phyloP scores from a whole-genome alignment of 148 eudicot genomes.

The Chenopodium quinoa region DNA sequence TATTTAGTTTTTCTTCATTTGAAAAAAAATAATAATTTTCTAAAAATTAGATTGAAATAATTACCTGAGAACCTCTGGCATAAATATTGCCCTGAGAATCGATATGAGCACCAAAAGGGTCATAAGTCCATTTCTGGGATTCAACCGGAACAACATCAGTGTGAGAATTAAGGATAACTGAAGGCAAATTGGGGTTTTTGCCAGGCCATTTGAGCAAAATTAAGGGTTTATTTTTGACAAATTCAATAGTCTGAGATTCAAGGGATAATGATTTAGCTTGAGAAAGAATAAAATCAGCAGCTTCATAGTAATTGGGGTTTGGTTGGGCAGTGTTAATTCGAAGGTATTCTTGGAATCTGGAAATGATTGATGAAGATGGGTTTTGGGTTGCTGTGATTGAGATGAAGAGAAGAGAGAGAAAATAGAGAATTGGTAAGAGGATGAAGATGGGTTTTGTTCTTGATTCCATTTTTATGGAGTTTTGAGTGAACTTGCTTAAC shows the following conservation, averaged over 20 bases:
- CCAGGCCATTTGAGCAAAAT: constrained; percentile 85
- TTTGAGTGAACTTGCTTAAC: neutral
- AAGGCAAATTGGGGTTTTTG: constrained; percentile 47
- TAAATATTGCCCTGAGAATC: constrained; percentile 54
- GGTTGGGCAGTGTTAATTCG: constrained; percentile 89
- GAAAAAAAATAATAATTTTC: too few relatives aligned
- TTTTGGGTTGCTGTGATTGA: constrained; percentile 8
- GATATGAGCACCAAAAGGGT: constrained; percentile 68
- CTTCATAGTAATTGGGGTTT: constrained; percentile 60
- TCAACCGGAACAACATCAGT: constrained; percentile 97
- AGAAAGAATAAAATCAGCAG: constrained; percentile 60
- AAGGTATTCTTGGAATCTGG: constrained; percentile 79
- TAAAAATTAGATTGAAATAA: neutral
- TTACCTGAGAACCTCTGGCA: constrained; percentile 85
- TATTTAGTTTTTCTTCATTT: too few relatives aligned
- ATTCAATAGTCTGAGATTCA: constrained; percentile 58
- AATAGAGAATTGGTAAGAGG: neutral
- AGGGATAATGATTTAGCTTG: constrained; percentile 65
- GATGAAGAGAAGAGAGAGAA: constrained; percentile 13
- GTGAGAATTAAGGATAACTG: constrained; percentile 82
- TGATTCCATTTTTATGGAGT: constrained; percentile 7
- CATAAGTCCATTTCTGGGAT: constrained; percentile 62
- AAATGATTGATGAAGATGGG: constrained; percentile 40
- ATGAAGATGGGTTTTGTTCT: neutral
- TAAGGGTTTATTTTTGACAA: constrained; percentile 66